phyloP scores from a whole-genome alignment of 805 yeast genomes.

The Yamadazyma phyllophila region DNA sequence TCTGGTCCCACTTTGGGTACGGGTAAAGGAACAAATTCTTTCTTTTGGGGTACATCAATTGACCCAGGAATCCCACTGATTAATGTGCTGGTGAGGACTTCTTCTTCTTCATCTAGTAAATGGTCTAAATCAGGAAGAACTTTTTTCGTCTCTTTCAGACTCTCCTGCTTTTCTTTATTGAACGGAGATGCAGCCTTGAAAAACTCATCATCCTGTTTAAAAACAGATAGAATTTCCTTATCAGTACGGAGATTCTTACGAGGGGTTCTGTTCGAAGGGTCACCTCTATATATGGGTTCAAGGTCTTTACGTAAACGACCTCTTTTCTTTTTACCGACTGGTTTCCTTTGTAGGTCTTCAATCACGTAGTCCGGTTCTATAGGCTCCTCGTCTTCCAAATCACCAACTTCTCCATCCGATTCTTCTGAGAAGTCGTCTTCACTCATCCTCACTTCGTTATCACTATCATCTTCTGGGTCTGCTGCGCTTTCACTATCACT shows the following conservation, averaged over 20 bases:
- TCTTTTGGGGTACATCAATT: neutral
- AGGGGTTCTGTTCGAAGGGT: neutral
- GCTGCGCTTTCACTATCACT: neutral
- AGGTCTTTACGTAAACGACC: neutral
- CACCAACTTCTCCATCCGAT: neutral
- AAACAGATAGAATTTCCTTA: conserved; percentile 5
- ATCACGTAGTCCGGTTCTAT: neutral
- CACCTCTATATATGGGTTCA: conserved; percentile 8
- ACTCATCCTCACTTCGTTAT: neutral
- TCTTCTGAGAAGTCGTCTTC: neutral
- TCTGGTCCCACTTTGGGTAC: conserved; percentile 27
- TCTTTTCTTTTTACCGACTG: conserved; percentile 4
- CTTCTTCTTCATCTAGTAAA: neutral
- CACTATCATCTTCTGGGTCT: neutral
- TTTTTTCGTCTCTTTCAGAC: neutral
- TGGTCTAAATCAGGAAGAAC: neutral
- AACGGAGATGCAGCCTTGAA: neutral
- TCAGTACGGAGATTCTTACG: neutral
- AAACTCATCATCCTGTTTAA: conserved; percentile 6
- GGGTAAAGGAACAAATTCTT: conserved; percentile 28
- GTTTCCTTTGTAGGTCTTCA: neutral
- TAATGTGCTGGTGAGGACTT: conserved; percentile 14
- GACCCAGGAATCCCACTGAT: conserved; percentile 24
- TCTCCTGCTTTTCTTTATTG: neutral
- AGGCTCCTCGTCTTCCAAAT: neutral